Evolutionary conservation across 139 green algal genomes (phyloP), one percentile per base, ranked within the genome.

Genomic region (Picochlorum costavermella): DNA sequence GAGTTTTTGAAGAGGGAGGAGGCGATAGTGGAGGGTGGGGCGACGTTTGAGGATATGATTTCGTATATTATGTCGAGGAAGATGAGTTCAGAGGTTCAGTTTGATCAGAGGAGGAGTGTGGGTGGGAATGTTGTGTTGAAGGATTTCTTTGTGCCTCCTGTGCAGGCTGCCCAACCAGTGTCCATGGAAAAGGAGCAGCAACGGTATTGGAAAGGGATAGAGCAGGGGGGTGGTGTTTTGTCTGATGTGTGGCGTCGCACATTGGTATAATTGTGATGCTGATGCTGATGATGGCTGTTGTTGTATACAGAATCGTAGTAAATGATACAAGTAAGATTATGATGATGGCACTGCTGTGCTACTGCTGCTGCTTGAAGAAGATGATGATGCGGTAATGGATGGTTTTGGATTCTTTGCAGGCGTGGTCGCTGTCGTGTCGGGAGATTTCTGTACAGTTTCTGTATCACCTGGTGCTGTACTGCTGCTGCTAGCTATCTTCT

Each of bases 1-100:
- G 11, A 57, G 29, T 66, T 31, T 56, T 55, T 66, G 5, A 31
- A 57, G n/a, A 56, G 58, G 23, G 17, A 53, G 10, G 9, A 23
- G 50, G 25, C 23, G 11, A 16, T 20, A 59, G 20, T 23, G 20
- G 50, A n/a, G 50, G 25, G 9, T 36, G 50, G 25, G 14, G 12
- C 50, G 5, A 37, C 50, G 20, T 59, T 59, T 59, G 50, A 33
- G 9, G 20, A 30, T 17, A 14, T 33, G 25, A 30, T 59, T 12
- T n/a, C 25, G 2, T 59, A 59, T 10, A 25, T 59, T 0, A n/a
- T n/a, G 25, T 36, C 20, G 12, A 59, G 14, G 13, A 59, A 59
- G 12, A 59, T 59, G 20, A 33, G 23, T 5, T 59, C 50, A 33
- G 20, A 59, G 20, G 50, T 59, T 17, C 23, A 37, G 50, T 30